Evolutionary conservation across 1,284 basidiomycete genomes (phyloP), one percentile per base, ranked within the genome.

Genomic region (Lentinus polychrous): DNA sequence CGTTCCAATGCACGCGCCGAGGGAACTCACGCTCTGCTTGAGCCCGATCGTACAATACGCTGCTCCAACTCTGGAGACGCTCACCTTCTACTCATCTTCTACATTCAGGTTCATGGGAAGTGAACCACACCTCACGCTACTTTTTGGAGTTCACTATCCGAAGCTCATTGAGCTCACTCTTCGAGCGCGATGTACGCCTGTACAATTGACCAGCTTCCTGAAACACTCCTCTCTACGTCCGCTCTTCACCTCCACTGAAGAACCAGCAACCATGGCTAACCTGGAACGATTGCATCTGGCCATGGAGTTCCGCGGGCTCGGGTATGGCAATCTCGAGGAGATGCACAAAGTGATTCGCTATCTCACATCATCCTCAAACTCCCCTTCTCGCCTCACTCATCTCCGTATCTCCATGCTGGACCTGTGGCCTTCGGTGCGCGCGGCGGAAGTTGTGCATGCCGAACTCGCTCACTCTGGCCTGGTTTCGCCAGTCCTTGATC

Each of bases 391-490:
- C 10, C 27, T 62, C 22, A 55, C 61, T 0, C 59, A 63, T 47
- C 51, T 65, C 6, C 56, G 63, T 3, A 52, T 65, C 43, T 61
- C 63, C 8, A 60, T 63, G 43, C 58, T 64, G 8, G 58, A 60
- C 41, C 54, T 59, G 46, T 58, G 59, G 59, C 54, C 54, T 11
- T 52, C 51, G 43, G 49, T 43, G 36, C 53, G 54, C 12, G 49
- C 57, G 8, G 55, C 55, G 8, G 56, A 57, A 46, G 51, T 59
- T 27, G 31, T 64, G 1, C 61, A 60, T 48, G 57, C 60, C 3
- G 63, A 64, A 50, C 57, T 59, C 42, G 55, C 58, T 3, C 58
- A 52, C 24, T 54, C 50, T 24, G 57, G 55, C 10, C 53, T 57
- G 43, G 58, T 56, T 14, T 43, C 52, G 2, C 45, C 43, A 1